Conservation (phyloP, 2,329 filamentous ascomycete species). For the Cladophialophora bantiana region DNA sequence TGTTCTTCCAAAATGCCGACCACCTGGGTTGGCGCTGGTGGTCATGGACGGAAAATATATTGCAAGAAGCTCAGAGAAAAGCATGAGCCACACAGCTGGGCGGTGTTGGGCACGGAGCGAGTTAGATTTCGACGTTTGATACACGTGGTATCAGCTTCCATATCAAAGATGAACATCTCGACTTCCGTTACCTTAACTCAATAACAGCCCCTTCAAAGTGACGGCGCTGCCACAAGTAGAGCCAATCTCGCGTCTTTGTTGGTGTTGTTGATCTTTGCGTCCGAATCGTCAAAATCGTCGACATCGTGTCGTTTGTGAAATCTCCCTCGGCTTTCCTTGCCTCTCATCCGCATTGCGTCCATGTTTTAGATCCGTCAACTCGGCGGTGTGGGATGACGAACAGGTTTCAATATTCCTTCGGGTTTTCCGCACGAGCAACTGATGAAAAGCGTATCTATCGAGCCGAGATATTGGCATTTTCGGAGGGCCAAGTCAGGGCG, state of each 20-base stretch:
- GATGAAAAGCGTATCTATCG: background rate
- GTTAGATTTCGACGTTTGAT: background rate
- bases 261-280: background rate
- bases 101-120: background rate
- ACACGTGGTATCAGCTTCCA: background rate
- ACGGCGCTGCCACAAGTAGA: background rate
- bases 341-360: background rate
- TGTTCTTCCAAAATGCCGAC: background rate
- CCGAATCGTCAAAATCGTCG: background rate
- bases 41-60: background rate
- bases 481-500: background rate
- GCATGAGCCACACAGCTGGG: background rate
- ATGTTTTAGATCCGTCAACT: background rate
- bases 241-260: background rate
- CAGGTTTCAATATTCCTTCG: background rate
- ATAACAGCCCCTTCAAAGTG: background rate
- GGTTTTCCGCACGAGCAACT: background rate
- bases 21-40: background rate
- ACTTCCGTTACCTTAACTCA: background rate
- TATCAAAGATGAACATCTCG: background rate
- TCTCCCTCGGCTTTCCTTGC: background rate
- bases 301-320: background rate
- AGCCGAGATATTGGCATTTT: background rate
- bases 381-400: background rate
- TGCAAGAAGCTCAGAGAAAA: conserved; percentile 6